Evolutionary conservation across 2,329 filamentous ascomycete species (phyloP).

Genomic region (Blastomyces gilchristii): DNA sequence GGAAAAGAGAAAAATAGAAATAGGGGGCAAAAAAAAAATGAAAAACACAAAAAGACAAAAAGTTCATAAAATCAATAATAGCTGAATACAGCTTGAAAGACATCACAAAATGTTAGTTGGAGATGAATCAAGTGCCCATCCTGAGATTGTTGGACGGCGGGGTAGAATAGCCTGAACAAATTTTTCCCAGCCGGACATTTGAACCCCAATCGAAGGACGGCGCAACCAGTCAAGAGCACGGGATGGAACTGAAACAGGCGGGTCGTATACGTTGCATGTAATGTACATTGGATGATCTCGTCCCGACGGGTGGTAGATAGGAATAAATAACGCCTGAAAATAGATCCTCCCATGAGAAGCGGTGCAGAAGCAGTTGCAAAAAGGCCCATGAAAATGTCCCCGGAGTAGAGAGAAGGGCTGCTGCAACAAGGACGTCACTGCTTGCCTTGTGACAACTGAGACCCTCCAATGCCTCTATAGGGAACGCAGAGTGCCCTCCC

Average conservation of each 20-base stretch:
- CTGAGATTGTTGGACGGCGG: not conserved
- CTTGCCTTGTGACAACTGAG: not conserved
- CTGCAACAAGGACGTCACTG: not conserved
- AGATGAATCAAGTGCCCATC: not conserved
- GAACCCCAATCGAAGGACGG: not conserved
- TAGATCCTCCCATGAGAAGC: not conserved
- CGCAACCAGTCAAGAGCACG: not conserved
- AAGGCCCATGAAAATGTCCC: not conserved
- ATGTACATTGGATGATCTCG: not conserved
- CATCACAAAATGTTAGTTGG: not conserved
- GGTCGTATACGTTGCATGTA: not conserved
- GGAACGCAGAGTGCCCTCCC: not conserved
- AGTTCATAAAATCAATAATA: too few species aligned
- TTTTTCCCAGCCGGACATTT: not conserved
- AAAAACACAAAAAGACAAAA: not conserved
- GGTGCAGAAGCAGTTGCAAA: not conserved
- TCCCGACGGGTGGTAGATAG: not conserved
- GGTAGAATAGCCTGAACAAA: not conserved
- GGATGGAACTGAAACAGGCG: not conserved
- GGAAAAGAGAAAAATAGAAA: not conserved
- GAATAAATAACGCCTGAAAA: not conserved
- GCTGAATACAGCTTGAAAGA: not conserved
- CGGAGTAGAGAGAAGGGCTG: not conserved
- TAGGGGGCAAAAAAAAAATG: not conserved
- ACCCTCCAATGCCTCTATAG: not conserved